These are phyloP conservation scores for Biscogniauxia marginata DNA, from an alignment of 2,329 filamentous ascomycete species.

Conservation along the genomic window DNA sequence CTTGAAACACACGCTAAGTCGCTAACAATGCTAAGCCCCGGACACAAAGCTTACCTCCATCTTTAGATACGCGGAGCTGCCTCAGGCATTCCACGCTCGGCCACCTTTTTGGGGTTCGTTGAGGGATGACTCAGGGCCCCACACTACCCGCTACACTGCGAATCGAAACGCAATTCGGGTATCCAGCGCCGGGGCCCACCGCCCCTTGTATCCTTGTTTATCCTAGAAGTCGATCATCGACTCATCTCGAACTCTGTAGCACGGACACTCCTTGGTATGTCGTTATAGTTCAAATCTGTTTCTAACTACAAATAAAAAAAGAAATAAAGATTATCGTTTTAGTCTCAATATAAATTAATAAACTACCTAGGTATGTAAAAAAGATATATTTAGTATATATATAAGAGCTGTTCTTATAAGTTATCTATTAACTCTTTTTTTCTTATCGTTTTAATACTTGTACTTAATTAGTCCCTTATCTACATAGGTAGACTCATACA, in stretches of 20 bases:
- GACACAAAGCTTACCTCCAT: background rate
- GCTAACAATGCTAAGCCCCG: constrained; percentile 16
- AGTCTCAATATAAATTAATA: too few relatives aligned
- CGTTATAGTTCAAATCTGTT: too few relatives aligned
- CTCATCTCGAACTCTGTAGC: background rate
- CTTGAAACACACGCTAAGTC: background rate
- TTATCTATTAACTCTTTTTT: too few relatives aligned
- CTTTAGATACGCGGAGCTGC: constrained; percentile 3
- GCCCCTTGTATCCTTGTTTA: background rate
- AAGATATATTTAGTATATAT: too few relatives aligned
- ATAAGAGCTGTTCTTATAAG: too few relatives aligned
- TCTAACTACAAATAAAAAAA: too few relatives aligned
- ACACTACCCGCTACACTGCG: background rate
- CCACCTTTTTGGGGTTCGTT: background rate
- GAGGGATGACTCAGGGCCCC: background rate
- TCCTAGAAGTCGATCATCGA: constrained; percentile 1
- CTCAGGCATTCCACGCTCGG: constrained; percentile 19
- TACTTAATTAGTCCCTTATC: too few relatives aligned
- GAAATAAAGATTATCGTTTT: too few relatives aligned
- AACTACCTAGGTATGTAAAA: too few relatives aligned
- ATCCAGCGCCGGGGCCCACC: background rate
- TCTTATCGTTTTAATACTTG: too few relatives aligned
- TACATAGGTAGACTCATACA: too few relatives aligned
- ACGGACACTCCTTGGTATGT: too few relatives aligned
- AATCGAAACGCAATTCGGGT: background rate